phyloP scores from a whole-genome alignment of 75 land plant species.

The Chamaecyparis obtusa region DNA sequence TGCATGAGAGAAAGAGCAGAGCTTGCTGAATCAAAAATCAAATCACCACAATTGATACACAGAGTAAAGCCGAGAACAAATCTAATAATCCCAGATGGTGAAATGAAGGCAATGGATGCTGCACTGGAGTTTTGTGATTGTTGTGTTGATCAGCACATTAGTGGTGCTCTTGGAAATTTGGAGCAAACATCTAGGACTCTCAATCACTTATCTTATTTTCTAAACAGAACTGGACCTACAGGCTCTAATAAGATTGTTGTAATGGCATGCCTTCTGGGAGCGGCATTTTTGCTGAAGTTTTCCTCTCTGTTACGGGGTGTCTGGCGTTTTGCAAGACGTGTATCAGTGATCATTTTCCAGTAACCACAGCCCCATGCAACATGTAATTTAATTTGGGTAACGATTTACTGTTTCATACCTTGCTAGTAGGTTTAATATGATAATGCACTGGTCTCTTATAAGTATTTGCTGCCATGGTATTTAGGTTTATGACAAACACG shows the following conservation, averaged over 20 bases:
- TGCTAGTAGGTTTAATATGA: background rate
- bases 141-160: background rate
- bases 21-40: background rate
- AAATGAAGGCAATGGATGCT: background rate
- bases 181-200: background rate
- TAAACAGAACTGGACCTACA: background rate
- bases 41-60: background rate
- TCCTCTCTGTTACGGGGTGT: background rate
- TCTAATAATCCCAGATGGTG: background rate
- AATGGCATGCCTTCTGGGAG: background rate
- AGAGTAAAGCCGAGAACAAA: background rate
- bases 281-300: background rate
- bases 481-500: background rate
- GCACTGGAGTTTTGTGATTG: background rate
- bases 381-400: background rate
- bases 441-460: background rate
- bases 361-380: background rate
- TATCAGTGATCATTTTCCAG: conserved; percentile 4
- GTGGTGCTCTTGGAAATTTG: background rate
- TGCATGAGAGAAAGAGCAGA: background rate
- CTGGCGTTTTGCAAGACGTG: conserved; percentile 4
- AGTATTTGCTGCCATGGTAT: background rate
- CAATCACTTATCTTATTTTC: background rate
- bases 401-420: background rate
- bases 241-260: background rate